Conservation (phyloP, 2,329 filamentous ascomycete species). For the Colletotrichum tofieldiae region DNA sequence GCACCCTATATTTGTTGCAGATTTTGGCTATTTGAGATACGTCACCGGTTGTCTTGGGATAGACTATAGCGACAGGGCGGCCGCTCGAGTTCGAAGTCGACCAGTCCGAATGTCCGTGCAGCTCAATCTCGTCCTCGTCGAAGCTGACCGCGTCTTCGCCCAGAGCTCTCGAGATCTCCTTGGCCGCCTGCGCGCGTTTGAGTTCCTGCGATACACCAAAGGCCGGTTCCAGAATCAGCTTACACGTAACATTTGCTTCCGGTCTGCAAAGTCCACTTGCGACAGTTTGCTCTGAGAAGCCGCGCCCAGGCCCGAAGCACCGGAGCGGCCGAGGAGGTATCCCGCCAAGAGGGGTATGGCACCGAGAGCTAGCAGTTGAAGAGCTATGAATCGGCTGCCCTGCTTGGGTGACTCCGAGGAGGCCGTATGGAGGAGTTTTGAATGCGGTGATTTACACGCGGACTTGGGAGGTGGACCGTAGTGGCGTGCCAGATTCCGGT, state of each 20-base stretch:
- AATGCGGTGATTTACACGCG: not conserved
- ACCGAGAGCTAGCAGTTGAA: slow-evolving; percentile 24
- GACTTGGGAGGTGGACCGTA: not conserved
- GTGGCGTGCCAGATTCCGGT: not conserved
- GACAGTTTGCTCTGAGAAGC: not conserved
- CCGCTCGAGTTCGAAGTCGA: slow-evolving; percentile 76
- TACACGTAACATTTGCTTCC: slow-evolving; percentile 19
- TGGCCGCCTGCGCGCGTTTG: slow-evolving; percentile 15
- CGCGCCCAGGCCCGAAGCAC: not conserved
- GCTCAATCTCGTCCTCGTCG: slow-evolving; percentile 74
- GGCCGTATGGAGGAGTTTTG: not conserved
- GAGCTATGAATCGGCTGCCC: slow-evolving; percentile 2
- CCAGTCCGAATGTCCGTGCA: slow-evolving; percentile 81
- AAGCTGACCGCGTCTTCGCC: slow-evolving; percentile 74
- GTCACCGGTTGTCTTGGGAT: slow-evolving; percentile 75
- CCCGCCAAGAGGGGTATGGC: slow-evolving; percentile 22
- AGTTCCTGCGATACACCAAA: not conserved
- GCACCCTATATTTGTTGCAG: slow-evolving; percentile 74
- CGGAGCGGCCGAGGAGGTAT: slow-evolving; percentile 24
- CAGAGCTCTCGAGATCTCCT: slow-evolving; percentile 50
- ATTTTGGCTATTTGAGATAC: slow-evolving; percentile 75
- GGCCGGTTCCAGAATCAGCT: not conserved
- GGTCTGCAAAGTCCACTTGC: slow-evolving; percentile 10
- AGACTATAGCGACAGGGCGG: slow-evolving; percentile 76
- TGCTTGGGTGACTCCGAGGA: not conserved